Evolutionary conservation across 768 basidiomycete genomes (phyloP).

Genomic region (Coprinellus aureogranulatus): DNA sequence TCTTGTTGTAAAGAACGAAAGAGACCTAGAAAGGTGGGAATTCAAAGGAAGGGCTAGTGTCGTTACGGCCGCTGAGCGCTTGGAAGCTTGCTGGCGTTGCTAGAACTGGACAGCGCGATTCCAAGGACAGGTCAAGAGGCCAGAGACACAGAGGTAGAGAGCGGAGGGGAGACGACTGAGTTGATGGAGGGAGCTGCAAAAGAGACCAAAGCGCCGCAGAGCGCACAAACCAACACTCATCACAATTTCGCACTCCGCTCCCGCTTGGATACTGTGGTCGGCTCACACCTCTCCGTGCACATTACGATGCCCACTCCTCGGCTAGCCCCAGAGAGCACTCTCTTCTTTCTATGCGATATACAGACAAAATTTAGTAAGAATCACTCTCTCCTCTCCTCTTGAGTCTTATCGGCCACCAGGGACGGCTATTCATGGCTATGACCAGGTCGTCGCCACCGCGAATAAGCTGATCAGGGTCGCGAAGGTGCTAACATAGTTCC

Average conservation of each 20-base stretch:
- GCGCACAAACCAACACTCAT: slow-evolving; percentile 1
- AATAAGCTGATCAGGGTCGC: slow-evolving; percentile 78
- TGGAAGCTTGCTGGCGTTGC: slow-evolving; percentile 14
- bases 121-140: not conserved
- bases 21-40: slow-evolving; percentile 33
- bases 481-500: slow-evolving; percentile 42
- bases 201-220: not conserved
- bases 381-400: not conserved
- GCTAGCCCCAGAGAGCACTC: slow-evolving; percentile 37
- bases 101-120: slow-evolving; percentile 7
- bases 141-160: slow-evolving; percentile 5
- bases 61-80: slow-evolving; percentile 8
- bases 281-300: slow-evolving; percentile 1
- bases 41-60: slow-evolving; percentile 11
- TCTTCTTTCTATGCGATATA: slow-evolving; percentile 83
- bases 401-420: slow-evolving; percentile 15
- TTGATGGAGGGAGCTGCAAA: slow-evolving; percentile 14
- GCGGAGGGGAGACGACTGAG: slow-evolving; percentile 16
- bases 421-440: slow-evolving; percentile 64
- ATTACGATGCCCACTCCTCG: slow-evolving; percentile 21
- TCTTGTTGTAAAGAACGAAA: slow-evolving; percentile 27
- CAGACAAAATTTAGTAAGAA: slow-evolving; percentile 71
- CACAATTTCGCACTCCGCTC: slow-evolving; percentile 4
- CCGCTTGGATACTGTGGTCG: slow-evolving; percentile 21
- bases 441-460: slow-evolving; percentile 63